These are phyloP conservation scores for Monosporozyma solicola DNA, from an alignment of 805 yeast genomes.

Conservation along the genomic window DNA sequence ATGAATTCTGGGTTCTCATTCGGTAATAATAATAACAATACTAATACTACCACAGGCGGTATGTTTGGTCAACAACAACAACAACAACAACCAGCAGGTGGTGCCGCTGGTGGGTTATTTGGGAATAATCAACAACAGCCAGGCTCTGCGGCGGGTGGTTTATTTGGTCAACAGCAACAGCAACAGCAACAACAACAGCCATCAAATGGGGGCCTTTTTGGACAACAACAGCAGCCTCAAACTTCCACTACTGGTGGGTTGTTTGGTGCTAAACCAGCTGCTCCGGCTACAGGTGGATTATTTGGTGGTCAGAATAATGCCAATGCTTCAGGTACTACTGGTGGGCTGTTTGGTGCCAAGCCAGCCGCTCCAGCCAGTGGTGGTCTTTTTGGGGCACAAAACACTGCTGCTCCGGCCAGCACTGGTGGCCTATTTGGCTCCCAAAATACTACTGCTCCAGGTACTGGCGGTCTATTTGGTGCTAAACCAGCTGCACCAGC, in stretches of 20 bases:
- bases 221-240: conserved; percentile 4
- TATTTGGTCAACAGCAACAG: conserved; percentile 20
- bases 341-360: conserved; percentile 25
- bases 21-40: conserved; percentile 1
- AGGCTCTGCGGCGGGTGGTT: conserved; percentile 8
- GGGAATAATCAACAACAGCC: conserved; percentile 4
- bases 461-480: conserved; percentile 9
- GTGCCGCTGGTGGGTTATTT: conserved; percentile 5
- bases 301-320: conserved; percentile 8
- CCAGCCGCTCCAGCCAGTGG: conserved; percentile 13
- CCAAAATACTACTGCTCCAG: not conserved
- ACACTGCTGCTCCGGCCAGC: not conserved
- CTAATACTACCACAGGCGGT: conserved; percentile 1
- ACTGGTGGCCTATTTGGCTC: not conserved
- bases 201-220: conserved; percentile 7
- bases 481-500: conserved; percentile 5
- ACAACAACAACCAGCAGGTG: not conserved
- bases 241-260: conserved; percentile 10
- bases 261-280: not conserved
- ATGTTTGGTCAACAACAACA: not conserved
- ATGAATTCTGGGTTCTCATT: conserved; percentile 3
- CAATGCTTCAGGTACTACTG: not conserved
- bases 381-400: conserved; percentile 15
- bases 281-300: not conserved
- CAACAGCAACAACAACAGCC: not conserved